Percentiles rank a stretch among this genome's conserved stretches.
These are phyloP conservation scores for Phyllosticta paracitricarpa DNA, from an alignment of 2,329 filamentous ascomycete genomes.

Conservation along the genomic window DNA sequence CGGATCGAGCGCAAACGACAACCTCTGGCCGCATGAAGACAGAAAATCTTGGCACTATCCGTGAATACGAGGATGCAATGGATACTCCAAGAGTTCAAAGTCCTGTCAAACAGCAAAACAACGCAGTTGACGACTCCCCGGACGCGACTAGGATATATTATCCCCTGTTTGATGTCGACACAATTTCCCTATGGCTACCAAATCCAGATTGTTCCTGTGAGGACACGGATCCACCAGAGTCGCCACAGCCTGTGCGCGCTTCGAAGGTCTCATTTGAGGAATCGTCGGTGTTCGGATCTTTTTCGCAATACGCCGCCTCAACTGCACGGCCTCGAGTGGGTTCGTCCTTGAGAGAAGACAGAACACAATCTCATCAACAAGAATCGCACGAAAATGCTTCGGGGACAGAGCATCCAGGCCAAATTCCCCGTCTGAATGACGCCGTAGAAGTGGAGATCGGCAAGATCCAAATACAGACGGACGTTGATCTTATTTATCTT, in stretches of 20 bases:
- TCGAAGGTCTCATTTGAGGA: slow-evolving; percentile 18
- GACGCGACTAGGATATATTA: slow-evolving; percentile 12
- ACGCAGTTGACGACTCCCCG: not conserved
- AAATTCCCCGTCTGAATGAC: slow-evolving; percentile 1
- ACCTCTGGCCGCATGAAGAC: not conserved
- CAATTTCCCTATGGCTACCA: slow-evolving; percentile 29
- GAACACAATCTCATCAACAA: not conserved
- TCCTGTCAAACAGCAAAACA: slow-evolving; percentile 11
- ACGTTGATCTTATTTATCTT: slow-evolving; percentile 25
- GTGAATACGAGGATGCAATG: slow-evolving; percentile 25
- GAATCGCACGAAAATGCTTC: not conserved
- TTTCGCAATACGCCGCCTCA: slow-evolving; percentile 38
- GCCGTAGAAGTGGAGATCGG: slow-evolving; percentile 24
- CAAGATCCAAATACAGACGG: slow-evolving; percentile 23
- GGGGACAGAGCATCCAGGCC: not conserved
- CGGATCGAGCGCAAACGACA: slow-evolving; percentile 1
- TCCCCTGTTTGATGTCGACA: slow-evolving; percentile 26
- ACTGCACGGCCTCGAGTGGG: slow-evolving; percentile 22
- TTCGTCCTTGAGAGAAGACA: slow-evolving; percentile 1
- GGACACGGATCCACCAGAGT: not conserved
- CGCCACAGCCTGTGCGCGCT: not conserved
- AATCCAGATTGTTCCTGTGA: not conserved
- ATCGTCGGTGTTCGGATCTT: slow-evolving; percentile 33
- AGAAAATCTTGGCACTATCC: slow-evolving; percentile 16
- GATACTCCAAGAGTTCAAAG: slow-evolving; percentile 30